phyloP scores from a whole-genome alignment of 1,284 basidiomycete genomes.

The Apiotrichum brassicae region DNA sequence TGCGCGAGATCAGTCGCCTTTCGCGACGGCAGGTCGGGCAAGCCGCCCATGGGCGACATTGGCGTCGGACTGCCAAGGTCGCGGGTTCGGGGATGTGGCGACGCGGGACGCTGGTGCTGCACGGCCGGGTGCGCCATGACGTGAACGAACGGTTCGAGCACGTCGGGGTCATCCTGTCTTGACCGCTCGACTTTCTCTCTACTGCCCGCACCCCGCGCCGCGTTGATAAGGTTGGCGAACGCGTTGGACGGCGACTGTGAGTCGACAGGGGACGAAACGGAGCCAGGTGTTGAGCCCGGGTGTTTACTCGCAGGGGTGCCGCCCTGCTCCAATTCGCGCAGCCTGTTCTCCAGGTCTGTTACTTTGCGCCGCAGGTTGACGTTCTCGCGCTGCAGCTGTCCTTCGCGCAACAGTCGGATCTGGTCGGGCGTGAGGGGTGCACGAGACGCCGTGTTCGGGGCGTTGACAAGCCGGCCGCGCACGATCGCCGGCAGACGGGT shows the following conservation, averaged over 20 bases:
- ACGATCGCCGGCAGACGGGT: constrained; percentile 19
- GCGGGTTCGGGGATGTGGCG: constrained; percentile 3
- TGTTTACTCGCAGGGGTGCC: neutral
- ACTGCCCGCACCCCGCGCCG: neutral
- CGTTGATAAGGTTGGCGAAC: constrained; percentile 13
- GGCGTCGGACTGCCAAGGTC: constrained; percentile 7
- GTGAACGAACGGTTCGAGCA: constrained; percentile 20
- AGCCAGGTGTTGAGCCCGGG: constrained; percentile 4
- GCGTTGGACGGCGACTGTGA: constrained; percentile 7
- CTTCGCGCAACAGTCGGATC: constrained; percentile 17
- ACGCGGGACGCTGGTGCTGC: constrained; percentile 8
- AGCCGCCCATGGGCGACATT: constrained; percentile 9
- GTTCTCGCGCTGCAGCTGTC: constrained; percentile 22
- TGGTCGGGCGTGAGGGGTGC: constrained; percentile 20
- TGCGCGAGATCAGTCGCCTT: constrained; percentile 19
- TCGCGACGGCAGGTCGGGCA: constrained; percentile 16
- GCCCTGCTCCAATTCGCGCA: constrained; percentile 11
- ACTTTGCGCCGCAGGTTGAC: constrained; percentile 14
- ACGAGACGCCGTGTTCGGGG: constrained; percentile 14
- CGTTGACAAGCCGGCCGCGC: constrained; percentile 18
- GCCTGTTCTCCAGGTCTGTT: constrained; percentile 12
- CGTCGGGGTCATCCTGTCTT: constrained; percentile 20
- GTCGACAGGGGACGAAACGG: constrained; percentile 6
- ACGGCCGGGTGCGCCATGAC: constrained; percentile 19
- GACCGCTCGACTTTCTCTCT: constrained; percentile 5